phyloP scores from a whole-genome alignment of 352 stramenopile genomes.

The Phytopythium boreale region DNA sequence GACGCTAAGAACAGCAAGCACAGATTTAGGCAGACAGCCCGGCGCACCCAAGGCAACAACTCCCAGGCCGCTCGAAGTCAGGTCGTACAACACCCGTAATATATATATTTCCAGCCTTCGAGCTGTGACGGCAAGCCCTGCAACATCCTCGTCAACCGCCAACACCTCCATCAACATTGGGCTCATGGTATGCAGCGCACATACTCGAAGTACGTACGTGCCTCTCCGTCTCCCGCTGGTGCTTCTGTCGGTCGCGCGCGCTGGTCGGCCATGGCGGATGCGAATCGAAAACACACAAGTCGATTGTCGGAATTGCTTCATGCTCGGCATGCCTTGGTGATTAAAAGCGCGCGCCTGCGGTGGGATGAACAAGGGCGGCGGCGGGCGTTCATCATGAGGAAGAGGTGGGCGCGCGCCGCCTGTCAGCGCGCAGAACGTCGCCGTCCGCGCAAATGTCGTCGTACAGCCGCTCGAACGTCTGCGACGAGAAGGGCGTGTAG shows the following conservation, averaged over 20 bases:
- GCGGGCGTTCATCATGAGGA: neutral
- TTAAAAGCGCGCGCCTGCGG: neutral
- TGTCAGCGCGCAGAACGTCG: constrained; percentile 30
- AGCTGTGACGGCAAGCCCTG: neutral
- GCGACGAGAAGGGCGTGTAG: constrained; percentile 70
- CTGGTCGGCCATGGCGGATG: too few relatives aligned
- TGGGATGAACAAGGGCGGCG: neutral
- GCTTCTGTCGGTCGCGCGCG: neutral
- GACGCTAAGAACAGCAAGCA: neutral
- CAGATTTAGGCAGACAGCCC: neutral
- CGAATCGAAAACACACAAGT: neutral
- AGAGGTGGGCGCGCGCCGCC: neutral
- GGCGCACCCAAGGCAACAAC: neutral
- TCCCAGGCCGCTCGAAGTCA: neutral
- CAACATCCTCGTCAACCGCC: neutral
- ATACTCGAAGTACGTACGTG: too few relatives aligned
- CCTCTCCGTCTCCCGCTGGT: neutral
- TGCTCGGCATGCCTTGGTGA: neutral
- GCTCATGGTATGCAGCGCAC: neutral
- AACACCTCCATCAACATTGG: neutral
- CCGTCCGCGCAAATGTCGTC: constrained; percentile 82
- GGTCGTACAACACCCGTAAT: constrained; percentile 1
- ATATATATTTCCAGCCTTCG: constrained; percentile 1
- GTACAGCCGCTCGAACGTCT: constrained; percentile 83
- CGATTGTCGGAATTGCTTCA: neutral